Conservation (phyloP, 2,329 filamentous ascomycete species). For the Cladosporium sp. region DNA sequence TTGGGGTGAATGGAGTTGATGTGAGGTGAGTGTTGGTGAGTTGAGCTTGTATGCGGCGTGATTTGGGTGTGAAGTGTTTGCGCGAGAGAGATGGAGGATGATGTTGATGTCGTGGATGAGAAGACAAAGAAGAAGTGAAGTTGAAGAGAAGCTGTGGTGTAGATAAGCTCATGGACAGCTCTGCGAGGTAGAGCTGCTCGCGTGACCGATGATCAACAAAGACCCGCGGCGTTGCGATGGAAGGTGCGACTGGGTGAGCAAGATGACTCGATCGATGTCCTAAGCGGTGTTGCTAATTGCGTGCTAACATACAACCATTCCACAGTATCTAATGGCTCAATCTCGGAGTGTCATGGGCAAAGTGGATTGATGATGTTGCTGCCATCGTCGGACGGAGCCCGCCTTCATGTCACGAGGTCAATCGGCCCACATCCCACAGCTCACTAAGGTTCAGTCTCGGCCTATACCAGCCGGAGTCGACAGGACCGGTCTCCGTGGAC, state of each 20-base stretch:
- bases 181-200: constrained; percentile 9
- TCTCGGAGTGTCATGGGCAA: constrained; percentile 2
- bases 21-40: background rate
- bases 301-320: background rate
- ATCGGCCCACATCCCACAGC: background rate
- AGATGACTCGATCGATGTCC: background rate
- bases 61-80: background rate
- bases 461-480: constrained; percentile 6
- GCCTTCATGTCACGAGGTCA: constrained; percentile 9
- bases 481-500: background rate
- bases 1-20: too few relatives aligned
- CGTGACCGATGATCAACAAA: constrained; percentile 14
- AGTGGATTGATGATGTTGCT: constrained; percentile 11
- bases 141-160: constrained; percentile 4
- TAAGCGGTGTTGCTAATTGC: background rate
- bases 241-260: background rate
- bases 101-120: background rate
- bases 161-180: background rate
- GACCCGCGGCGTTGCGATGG: constrained; percentile 5
- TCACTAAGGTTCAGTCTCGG: constrained; percentile 4
- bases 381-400: constrained; percentile 10
- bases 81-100: background rate
- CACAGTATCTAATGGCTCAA: constrained; percentile 2
- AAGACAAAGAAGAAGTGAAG: constrained; percentile 1
- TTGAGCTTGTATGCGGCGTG: background rate